Conservation (phyloP, 768 basidiomycete species). For the Cystofilobasidium bisporidii region DNA sequence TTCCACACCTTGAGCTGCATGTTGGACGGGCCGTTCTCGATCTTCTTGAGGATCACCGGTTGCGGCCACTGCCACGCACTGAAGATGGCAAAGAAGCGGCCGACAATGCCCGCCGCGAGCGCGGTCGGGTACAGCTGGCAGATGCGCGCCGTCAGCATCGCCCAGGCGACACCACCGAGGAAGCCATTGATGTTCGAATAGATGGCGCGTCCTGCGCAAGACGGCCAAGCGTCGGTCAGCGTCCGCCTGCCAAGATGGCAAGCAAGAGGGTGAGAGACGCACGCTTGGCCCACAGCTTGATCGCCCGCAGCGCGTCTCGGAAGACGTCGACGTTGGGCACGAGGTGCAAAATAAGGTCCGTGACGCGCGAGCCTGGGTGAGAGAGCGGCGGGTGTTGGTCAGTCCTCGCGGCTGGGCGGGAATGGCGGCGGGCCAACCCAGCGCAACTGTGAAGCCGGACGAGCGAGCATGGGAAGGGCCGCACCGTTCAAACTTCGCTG, state of each 20-base stretch:
- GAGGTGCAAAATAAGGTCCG: constrained; percentile 85
- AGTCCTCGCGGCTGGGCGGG: neutral
- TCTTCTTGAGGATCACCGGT: constrained; percentile 91
- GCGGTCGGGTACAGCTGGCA: constrained; percentile 97
- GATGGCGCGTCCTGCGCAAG: constrained; percentile 89
- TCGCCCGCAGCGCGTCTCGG: constrained; percentile 85
- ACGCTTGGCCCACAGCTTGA: constrained; percentile 97
- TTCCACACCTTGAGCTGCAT: constrained; percentile 83
- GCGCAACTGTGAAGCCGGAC: no score
- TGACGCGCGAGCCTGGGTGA: constrained; percentile 74
- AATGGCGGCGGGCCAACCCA: neutral
- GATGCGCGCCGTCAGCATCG: constrained; percentile 96
- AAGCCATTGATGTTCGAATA: constrained; percentile 98
- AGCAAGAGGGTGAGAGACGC: no score
- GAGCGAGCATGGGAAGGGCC: constrained; percentile 27
- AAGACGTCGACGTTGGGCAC: constrained; percentile 92
- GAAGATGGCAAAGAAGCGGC: constrained; percentile 95
- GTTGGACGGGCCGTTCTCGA: constrained; percentile 85
- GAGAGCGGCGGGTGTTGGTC: neutral
- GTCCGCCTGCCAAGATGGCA: no score
- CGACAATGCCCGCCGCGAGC: constrained; percentile 86
- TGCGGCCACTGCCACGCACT: constrained; percentile 84
- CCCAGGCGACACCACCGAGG: constrained; percentile 96
- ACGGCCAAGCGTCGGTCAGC: no score
- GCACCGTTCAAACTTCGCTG: constrained; percentile 83